Percentiles rank a stretch among this genome's conserved stretches.
Conservation (phyloP, 345 rosid genomes). For the Salix brachista region DNA sequence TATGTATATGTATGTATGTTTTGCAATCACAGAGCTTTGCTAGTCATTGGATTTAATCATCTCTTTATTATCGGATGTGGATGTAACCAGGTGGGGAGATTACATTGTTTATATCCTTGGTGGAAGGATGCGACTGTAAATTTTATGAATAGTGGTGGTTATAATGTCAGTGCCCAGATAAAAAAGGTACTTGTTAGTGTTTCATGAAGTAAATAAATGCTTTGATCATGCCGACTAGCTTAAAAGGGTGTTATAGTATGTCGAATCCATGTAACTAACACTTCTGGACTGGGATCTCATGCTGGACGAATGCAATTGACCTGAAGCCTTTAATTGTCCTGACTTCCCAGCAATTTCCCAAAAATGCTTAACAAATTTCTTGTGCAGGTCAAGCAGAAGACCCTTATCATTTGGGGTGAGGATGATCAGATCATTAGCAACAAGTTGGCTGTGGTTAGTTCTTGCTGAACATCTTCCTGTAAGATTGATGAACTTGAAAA, state of each 20-base stretch:
- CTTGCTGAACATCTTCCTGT: constrained; percentile 7
- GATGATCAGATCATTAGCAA: constrained; percentile 76
- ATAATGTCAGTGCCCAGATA: constrained; percentile 53
- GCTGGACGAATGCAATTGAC: no score
- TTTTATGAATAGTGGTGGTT: constrained; percentile 87
- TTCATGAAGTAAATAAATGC: not conserved
- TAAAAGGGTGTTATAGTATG: not conserved
- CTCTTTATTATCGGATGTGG: not conserved
- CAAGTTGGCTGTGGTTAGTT: constrained; percentile 69
- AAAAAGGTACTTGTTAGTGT: constrained; percentile 42
- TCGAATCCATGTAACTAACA: no score
- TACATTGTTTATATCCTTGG: constrained; percentile 88
- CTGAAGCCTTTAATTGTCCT: not conserved
- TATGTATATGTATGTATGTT: not conserved
- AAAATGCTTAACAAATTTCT: constrained; percentile 5
- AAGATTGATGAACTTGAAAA: not conserved
- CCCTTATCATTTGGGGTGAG: constrained; percentile 89
- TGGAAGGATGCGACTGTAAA: constrained; percentile 86
- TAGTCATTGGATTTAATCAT: not conserved
- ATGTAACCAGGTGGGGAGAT: constrained; percentile 60
- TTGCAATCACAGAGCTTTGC: constrained; percentile 1
- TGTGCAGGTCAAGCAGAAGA: constrained; percentile 63
- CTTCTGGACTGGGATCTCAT: no score
- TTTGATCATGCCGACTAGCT: not conserved
- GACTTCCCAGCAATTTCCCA: not conserved